Evolutionary conservation across 176 grass and related monocot genomes (phyloP).

Genomic region (Rhynchospora tenuis): DNA sequence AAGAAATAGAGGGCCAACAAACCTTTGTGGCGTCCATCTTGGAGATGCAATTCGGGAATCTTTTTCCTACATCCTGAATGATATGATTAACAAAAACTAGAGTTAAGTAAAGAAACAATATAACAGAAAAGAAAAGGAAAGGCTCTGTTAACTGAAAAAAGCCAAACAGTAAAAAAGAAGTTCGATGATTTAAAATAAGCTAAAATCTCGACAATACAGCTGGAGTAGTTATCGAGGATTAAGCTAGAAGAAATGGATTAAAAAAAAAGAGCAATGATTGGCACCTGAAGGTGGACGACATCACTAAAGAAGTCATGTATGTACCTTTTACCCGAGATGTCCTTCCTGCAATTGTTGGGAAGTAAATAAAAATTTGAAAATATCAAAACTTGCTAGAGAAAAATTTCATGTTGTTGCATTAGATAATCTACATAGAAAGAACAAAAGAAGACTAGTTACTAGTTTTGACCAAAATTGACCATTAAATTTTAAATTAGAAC

Average conservation of each 20-base stretch:
- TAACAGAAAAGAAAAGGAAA: neutral
- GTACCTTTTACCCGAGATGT: conserved; percentile 52
- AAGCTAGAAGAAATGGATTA: neutral
- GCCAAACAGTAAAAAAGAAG: neutral
- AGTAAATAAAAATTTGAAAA: neutral
- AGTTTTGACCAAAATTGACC: neutral
- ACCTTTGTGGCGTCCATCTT: conserved; percentile 27
- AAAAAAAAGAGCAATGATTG: neutral
- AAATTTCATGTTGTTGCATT: neutral
- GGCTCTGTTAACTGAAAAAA: neutral
- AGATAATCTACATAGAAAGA: neutral
- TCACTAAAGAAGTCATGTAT: conserved; percentile 32
- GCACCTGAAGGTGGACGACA: conserved; percentile 66
- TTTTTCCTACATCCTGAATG: conserved; percentile 39
- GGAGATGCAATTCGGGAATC: conserved; percentile 34
- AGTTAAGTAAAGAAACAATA: neutral
- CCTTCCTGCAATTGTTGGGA: conserved; percentile 31
- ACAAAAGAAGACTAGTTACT: neutral
- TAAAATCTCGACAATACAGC: neutral
- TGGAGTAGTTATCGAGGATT: neutral
- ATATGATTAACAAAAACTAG: conserved; percentile 1
- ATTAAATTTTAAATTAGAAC: neutral
- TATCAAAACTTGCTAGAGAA: neutral
- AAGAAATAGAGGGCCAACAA: neutral
- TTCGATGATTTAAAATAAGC: neutral